Percentiles rank a stretch among this genome's conserved stretches.
phyloP scores from a whole-genome alignment of 768 basidiomycete genomes.

The Leccinum pellstonianum region DNA sequence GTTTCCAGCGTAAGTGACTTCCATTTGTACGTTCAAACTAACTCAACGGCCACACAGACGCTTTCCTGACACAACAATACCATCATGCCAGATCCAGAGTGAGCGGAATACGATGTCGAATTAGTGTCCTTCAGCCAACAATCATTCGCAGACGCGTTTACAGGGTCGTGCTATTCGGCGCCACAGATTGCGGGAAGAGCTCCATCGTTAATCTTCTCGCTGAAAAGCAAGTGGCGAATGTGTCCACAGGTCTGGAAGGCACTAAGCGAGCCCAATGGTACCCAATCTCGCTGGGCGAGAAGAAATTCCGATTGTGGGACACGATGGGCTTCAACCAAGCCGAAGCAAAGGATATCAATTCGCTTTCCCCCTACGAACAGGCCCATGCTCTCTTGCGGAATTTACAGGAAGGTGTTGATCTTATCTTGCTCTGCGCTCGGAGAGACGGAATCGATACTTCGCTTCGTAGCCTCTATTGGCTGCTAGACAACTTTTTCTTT shows the following conservation, averaged over 20 bases:
- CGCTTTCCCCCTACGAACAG: slow-evolving; percentile 26
- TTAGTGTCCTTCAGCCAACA: too few species aligned
- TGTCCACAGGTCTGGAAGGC: slow-evolving; percentile 29
- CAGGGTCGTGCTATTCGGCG: slow-evolving; percentile 29
- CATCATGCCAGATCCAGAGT: too few species aligned
- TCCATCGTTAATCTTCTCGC: slow-evolving; percentile 32
- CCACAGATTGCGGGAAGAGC: slow-evolving; percentile 30
- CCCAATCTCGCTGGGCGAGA: slow-evolving; percentile 20
- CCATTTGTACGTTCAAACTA: neutral
- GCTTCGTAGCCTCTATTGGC: slow-evolving; percentile 36
- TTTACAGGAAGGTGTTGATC: slow-evolving; percentile 36
- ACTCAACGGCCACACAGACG: slow-evolving; percentile 1
- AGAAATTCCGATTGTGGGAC: slow-evolving; percentile 31
- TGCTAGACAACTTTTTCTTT: slow-evolving; percentile 41
- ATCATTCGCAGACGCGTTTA: slow-evolving; percentile 16
- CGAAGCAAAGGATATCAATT: slow-evolving; percentile 11
- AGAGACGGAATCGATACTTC: slow-evolving; percentile 36
- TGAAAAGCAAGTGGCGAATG: slow-evolving; percentile 24
- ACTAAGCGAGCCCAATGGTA: slow-evolving; percentile 31
- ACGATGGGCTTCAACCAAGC: slow-evolving; percentile 35
- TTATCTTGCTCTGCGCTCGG: slow-evolving; percentile 40
- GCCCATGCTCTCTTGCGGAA: slow-evolving; percentile 34
- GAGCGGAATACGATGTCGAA: too few species aligned
- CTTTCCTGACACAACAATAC: neutral
- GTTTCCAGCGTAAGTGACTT: slow-evolving; percentile 2